Conservation (phyloP, 1,284 basidiomycete genomes). For the Phlebopus sp. region DNA sequence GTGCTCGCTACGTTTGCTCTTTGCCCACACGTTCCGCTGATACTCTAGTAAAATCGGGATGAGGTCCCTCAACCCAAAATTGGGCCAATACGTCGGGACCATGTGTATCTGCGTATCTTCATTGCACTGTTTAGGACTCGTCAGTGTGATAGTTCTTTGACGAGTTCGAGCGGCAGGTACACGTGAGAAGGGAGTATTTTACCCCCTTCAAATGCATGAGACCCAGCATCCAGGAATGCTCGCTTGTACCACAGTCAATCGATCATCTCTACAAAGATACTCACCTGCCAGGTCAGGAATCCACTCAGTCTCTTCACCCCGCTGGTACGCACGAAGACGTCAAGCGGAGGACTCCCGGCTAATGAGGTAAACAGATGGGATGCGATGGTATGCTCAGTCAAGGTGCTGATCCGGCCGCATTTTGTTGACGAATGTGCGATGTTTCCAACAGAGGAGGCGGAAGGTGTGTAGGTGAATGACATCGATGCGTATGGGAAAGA, state of each 20-base stretch:
- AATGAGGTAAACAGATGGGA: constrained; percentile 65
- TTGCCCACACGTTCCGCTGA: constrained; percentile 70
- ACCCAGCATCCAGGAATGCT: too few relatives aligned
- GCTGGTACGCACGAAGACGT: constrained; percentile 90
- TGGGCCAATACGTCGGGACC: constrained; percentile 89
- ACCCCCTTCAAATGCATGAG: too few relatives aligned
- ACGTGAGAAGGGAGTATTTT: background rate
- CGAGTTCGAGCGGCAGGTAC: background rate
- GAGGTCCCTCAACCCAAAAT: constrained; percentile 88
- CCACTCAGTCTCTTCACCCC: constrained; percentile 91
- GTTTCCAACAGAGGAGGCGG: background rate
- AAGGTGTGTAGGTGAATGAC: too few relatives aligned
- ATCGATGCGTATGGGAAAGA: too few relatives aligned
- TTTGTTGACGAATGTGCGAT: background rate
- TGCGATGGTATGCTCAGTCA: constrained; percentile 67
- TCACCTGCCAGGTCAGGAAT: constrained; percentile 93
- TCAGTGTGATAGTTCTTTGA: background rate
- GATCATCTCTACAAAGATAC: constrained; percentile 16
- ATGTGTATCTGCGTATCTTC: constrained; percentile 92
- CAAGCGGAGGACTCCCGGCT: constrained; percentile 76
- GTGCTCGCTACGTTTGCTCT: background rate
- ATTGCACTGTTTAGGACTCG: constrained; percentile 49
- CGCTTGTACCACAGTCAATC: too few relatives aligned
- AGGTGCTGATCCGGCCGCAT: constrained; percentile 38
- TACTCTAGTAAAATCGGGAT: constrained; percentile 84